Evolutionary conservation across 108 stramenopile species (phyloP).

Genomic region (Cyclostephanos tholiformis): DNA sequence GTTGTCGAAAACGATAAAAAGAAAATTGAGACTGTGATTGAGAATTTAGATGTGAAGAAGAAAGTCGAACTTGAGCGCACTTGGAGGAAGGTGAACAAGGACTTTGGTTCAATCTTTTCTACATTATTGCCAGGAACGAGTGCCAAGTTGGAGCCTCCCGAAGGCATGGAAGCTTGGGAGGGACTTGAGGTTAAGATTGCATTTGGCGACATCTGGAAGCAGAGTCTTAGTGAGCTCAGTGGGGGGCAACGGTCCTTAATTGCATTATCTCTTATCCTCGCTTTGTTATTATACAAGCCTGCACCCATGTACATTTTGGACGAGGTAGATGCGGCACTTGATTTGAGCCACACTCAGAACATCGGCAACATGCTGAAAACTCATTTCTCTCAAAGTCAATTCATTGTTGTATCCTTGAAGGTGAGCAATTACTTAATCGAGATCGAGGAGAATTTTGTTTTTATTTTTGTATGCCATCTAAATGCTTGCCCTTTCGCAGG

Average conservation of each 20-base stretch:
- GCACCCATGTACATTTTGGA: conserved; percentile 99
- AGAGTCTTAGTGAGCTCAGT: conserved; percentile 96
- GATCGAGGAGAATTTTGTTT: background rate
- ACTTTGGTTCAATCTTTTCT: conserved; percentile 99
- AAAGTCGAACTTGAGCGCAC: conserved; percentile 91
- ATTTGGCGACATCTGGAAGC: conserved; percentile 97
- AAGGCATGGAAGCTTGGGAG: conserved; percentile 92
- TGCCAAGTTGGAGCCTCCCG: conserved; percentile 96
- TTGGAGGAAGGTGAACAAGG: conserved; percentile 96
- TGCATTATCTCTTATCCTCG: conserved; percentile 96
- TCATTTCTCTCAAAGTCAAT: conserved; percentile 98
- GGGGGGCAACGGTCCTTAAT: conserved; percentile 98
- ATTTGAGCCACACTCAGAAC: conserved; percentile 99
- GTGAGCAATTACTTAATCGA: conserved; percentile 73
- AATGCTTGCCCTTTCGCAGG: conserved; percentile 78
- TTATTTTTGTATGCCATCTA: background rate
- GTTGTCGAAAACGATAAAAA: conserved; percentile 98
- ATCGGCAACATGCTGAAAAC: conserved; percentile 99
- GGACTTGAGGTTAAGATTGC: conserved; percentile 98
- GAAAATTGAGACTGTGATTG: conserved; percentile 97
- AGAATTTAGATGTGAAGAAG: conserved; percentile 96
- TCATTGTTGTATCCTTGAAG: conserved; percentile 97
- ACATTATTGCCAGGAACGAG: conserved; percentile 95
- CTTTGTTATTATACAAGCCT: conserved; percentile 96
- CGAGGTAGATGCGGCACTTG: conserved; percentile 98